Evolutionary conservation across 306 rosid species (phyloP), one percentile per base, ranked within the genome.

Genomic region (Medicago lupulina): DNA sequence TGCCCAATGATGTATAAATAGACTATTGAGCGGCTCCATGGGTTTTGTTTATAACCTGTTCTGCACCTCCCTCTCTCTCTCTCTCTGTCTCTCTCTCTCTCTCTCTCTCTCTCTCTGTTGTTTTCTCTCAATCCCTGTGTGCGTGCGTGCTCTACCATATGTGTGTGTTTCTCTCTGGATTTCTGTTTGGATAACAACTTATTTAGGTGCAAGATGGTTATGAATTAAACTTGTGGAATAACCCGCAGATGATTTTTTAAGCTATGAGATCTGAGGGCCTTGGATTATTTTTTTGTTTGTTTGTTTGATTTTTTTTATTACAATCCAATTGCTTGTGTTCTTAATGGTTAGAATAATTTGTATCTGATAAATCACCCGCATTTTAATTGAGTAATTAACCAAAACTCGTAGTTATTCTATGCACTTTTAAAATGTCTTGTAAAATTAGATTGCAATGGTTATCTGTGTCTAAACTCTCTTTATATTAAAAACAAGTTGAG

Each of bases 261-360:
- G 62, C 62, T 55, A 55, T 55, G 62, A 55, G 62, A 55, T 55
- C 62, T 55, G 62, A 55, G 62, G 62, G 62, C 62, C 17, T 18
- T 4, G 15, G 8, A 55, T 9, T n/a, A n/a, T 55, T 1, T 1
- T 9, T 1, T 4, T 55, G 6, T 18, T 55, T n/a, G n/a, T 4
- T 21, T 9, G 1, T 10, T 2, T 19, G 1, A 1, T 23, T 47
- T 5, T 13, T 15, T 5, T 1, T 6, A 12, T 47, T 0, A n/a
- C n/a, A 0, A 4, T 5, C 7, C 1, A 2, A 14, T 14, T 5
- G 4, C 7, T 13, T 14, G 1, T 0, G 17, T 47, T 47, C 14
- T 13, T 46, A 14, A 46, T 46, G 2, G 12, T 3, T 13, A 14
- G 4, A 15, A 13, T 14, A 47, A 4, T 46, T 12, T 13, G 1